phyloP scores from a whole-genome alignment of 2,329 filamentous ascomycete genomes.

The Lecanosticta acicola region DNA sequence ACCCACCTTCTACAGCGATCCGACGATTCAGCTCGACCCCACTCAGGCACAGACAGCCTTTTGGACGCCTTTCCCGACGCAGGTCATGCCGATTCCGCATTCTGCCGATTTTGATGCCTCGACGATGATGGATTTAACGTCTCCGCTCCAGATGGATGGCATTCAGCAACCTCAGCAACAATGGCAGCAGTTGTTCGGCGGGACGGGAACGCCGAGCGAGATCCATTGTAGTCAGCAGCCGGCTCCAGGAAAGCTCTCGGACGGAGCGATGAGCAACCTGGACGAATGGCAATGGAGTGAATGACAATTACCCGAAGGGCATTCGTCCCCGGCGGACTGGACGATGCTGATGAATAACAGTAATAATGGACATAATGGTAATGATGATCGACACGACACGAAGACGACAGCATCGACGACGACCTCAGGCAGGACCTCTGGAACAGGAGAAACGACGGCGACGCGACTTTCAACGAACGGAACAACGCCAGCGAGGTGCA shows the following conservation, averaged over 20 bases:
- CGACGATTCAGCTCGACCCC: slow-evolving; percentile 18
- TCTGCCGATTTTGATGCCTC: slow-evolving; percentile 9
- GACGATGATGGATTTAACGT: slow-evolving; percentile 17
- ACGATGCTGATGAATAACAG: no score
- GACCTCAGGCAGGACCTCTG: neutral
- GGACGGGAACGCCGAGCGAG: slow-evolving; percentile 2
- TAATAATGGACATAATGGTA: neutral
- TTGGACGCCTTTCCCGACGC: slow-evolving; percentile 39
- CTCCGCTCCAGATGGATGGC: slow-evolving; percentile 5
- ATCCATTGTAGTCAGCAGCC: slow-evolving; percentile 8
- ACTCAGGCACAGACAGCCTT: slow-evolving; percentile 24
- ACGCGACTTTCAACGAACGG: neutral
- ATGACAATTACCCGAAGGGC: slow-evolving; percentile 1
- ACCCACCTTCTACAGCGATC: slow-evolving; percentile 26
- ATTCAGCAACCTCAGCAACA: slow-evolving; percentile 11
- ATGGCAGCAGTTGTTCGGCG: slow-evolving; percentile 1
- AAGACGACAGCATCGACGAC: neutral
- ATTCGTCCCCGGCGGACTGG: neutral
- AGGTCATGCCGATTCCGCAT: slow-evolving; percentile 33
- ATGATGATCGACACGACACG: neutral
- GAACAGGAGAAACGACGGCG: neutral
- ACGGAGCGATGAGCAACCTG: slow-evolving; percentile 20
- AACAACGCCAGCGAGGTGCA: neutral
- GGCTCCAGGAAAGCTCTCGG: slow-evolving; percentile 10
- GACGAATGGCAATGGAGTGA: slow-evolving; percentile 17